Base-by-base conservation (phyloP, 495 filamentous ascomycete genomes). In the Hyaloscypha hepaticicola region DNA sequence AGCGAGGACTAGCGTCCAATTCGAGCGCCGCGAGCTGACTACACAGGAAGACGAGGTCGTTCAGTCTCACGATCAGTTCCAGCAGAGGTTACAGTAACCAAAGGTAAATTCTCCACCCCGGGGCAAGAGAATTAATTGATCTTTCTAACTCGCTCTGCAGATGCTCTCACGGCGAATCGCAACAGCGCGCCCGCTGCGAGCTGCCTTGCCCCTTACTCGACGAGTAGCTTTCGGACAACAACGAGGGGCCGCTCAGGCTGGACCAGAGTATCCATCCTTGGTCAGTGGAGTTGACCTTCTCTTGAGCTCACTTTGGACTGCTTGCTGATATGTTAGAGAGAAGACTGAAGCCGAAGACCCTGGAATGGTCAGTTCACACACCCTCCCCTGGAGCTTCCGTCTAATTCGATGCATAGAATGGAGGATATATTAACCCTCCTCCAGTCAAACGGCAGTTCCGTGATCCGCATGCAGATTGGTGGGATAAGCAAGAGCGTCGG, bases 401-500 rank as follows among this genome's bases (percentile, higher is more conserved):
- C 63, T 69, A 29, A 66, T 21, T 27, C 33, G 1, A 31, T 51
- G 60, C 66, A 67, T 74, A 97, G 93, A 98, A 96, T 74, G 92
- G 92, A 73, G 88, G 89, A 77, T 99, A 96, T 77, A 80, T 91
- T 73, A 96, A 97, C 78, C 95, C 95, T 63, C 88, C 88, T 12
- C 80, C 78, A 38, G 77, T 90, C 72, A 96, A 95, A 80, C 90
- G 93, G 67, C 85, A 89, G 73, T 87, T 90, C 78, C 91, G 96
- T 74, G 96, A 98, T 74, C 96, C 96, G 38, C 85, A 98, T 73
- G 94, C 77, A 70, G 89, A 92, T 74, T 98, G 93, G 92, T 98
- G 94, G 94, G 93, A 98, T 77, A 89, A 92, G 80, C 93, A 98
- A 74, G 94, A 97, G 75, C 89, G 93, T 70, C 87, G 93, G 63